phyloP scores from a whole-genome alignment of 2,329 filamentous ascomycete species.

The Aureobasidium sp. region DNA sequence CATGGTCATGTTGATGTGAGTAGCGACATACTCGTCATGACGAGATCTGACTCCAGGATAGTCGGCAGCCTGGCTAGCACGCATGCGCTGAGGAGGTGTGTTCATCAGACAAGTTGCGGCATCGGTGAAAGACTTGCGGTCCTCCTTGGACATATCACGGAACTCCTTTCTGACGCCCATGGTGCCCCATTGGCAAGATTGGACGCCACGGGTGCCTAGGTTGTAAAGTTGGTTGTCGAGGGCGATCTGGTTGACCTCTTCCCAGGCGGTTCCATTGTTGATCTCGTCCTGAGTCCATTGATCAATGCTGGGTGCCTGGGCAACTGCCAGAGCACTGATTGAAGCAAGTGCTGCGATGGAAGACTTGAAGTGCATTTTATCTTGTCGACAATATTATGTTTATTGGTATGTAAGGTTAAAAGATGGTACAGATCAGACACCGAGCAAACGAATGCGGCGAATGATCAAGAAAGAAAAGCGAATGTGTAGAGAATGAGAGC shows the following conservation, averaged over 20 bases:
- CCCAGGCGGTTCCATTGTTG: slow-evolving; percentile 25
- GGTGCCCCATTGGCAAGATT: slow-evolving; percentile 26
- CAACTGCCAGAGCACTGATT: slow-evolving; percentile 9
- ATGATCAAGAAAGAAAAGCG: not conserved
- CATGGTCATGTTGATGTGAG: slow-evolving; percentile 29
- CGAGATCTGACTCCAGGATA: slow-evolving; percentile 28
- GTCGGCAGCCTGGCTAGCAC: slow-evolving; percentile 21
- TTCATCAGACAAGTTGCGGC: slow-evolving; percentile 27
- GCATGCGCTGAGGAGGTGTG: slow-evolving; percentile 25
- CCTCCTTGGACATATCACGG: slow-evolving; percentile 20
- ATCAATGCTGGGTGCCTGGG: slow-evolving; percentile 13
- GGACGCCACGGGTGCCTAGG: slow-evolving; percentile 21
- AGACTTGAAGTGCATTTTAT: slow-evolving; percentile 1
- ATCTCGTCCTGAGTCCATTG: slow-evolving; percentile 25
- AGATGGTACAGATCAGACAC: slow-evolving; percentile 1
- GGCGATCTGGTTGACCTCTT: slow-evolving; percentile 25
- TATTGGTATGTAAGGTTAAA: not conserved
- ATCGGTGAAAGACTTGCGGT: slow-evolving; percentile 28
- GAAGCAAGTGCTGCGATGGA: slow-evolving; percentile 4
- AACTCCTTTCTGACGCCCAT: slow-evolving; percentile 20
- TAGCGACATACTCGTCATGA: slow-evolving; percentile 23
- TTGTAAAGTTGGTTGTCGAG: slow-evolving; percentile 24
- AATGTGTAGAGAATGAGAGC: not conserved
- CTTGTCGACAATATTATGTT: not conserved
- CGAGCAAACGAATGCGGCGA: slow-evolving; percentile 14